phyloP scores from a whole-genome alignment of 164 flowering plant species.

The Akebia trifoliata region DNA sequence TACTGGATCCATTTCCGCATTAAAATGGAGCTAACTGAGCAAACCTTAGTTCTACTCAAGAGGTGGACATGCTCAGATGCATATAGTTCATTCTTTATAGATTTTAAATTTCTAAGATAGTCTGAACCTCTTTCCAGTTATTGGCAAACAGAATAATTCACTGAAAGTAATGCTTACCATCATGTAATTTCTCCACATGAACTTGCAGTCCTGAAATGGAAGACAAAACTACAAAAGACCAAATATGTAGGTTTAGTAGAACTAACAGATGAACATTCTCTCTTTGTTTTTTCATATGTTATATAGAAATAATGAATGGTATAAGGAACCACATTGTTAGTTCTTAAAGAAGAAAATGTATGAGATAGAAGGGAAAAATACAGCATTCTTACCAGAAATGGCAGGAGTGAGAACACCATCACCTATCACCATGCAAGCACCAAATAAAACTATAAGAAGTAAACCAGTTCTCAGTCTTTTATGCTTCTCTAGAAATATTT shows the following conservation, averaged over 20 bases:
- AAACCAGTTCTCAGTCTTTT: slow-evolving; percentile 41
- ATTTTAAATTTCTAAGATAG: too few species aligned
- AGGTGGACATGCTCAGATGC: too few species aligned
- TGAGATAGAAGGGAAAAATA: too few species aligned
- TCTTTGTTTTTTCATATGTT: slow-evolving; percentile 1
- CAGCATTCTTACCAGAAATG: slow-evolving; percentile 45
- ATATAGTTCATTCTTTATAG: too few species aligned
- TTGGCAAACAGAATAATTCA: background rate
- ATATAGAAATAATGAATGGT: background rate
- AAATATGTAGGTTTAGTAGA: too few species aligned
- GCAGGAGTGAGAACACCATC: slow-evolving; percentile 62
- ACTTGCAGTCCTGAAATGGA: slow-evolving; percentile 57
- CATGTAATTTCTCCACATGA: slow-evolving; percentile 17
- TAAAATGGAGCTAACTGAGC: too few species aligned
- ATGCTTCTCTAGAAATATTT: slow-evolving; percentile 46
- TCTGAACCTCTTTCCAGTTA: too few species aligned
- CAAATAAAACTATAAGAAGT: slow-evolving; percentile 55
- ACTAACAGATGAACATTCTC: too few species aligned
- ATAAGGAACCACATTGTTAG: background rate
- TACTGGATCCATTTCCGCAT: too few species aligned
- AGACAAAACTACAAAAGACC: slow-evolving; percentile 49
- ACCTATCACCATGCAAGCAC: slow-evolving; percentile 52
- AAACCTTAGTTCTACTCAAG: too few species aligned
- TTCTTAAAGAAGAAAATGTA: too few species aligned
- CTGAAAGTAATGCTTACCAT: slow-evolving; percentile 30